Percentiles rank a stretch among this genome's conserved stretches.
Evolutionary conservation across 169 alveolate species (phyloP).

Genomic region (Hepatocystis sp.): DNA sequence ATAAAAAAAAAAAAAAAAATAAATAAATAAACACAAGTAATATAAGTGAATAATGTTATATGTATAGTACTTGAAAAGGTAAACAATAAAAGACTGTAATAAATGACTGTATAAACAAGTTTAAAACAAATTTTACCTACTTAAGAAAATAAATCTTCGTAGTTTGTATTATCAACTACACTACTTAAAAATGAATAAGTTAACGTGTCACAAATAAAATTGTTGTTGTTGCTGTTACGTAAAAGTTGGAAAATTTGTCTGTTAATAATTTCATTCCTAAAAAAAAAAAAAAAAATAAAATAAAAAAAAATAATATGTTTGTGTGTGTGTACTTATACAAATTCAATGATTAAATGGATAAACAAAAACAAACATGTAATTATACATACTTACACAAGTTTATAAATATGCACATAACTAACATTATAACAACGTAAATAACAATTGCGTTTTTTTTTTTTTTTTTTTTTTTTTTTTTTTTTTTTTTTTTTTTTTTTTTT

Average conservation of each 20-base stretch:
- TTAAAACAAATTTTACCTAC: not conserved
- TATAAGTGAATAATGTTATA: too few relatives aligned
- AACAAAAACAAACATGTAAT: too few relatives aligned
- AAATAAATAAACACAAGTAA: too few relatives aligned
- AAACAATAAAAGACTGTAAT: not conserved
- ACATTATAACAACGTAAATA: too few relatives aligned
- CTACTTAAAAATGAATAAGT: conserved; percentile 57
- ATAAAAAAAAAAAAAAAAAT: too few relatives aligned
- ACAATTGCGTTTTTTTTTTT: too few relatives aligned
- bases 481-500: too few relatives aligned
- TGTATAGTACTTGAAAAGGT: not conserved
- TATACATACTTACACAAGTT: too few relatives aligned
- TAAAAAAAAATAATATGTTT: not conserved
- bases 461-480: too few relatives aligned
- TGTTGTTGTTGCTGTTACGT: conserved; percentile 56
- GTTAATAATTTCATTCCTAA: conserved; percentile 51
- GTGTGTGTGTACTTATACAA: too few relatives aligned
- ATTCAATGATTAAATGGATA: too few relatives aligned
- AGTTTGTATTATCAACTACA: conserved; percentile 59
- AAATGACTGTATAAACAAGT: not conserved
- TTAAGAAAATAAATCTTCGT: conserved; percentile 48
- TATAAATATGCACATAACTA: too few relatives aligned
- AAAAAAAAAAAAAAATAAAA: not conserved
- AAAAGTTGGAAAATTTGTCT: conserved; percentile 48
- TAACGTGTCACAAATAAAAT: conserved; percentile 62